A percentile compares a stretch with the other conserved stretches of the same genome.
Conservation (phyloP, 148 eudicot species). For the Diospyros kaki region DNA sequence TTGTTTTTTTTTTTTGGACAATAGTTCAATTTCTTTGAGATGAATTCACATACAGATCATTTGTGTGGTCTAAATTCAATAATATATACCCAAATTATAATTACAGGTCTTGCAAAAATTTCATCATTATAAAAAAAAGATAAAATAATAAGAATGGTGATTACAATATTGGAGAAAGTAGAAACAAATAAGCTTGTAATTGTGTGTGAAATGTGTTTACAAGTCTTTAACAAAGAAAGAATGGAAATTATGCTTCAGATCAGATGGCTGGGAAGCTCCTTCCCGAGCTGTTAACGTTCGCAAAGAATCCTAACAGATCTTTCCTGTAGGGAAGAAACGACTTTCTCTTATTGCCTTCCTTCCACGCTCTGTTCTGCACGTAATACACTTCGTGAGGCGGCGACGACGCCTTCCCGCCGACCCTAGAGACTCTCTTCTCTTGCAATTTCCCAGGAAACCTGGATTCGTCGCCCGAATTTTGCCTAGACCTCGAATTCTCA, state of each 20-base stretch:
- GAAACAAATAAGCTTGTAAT: too few species aligned
- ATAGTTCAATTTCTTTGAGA: too few species aligned
- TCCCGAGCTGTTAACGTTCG: conserved; percentile 7
- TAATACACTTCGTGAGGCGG: conserved; percentile 37
- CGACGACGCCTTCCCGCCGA: conserved; percentile 1
- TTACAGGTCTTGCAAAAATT: too few species aligned
- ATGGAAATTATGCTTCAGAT: background rate
- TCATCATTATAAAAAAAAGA: too few species aligned
- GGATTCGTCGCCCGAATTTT: background rate
- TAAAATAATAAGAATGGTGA: too few species aligned
- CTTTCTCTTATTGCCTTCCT: conserved; percentile 32
- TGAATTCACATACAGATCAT: too few species aligned
- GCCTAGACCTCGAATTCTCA: conserved; percentile 3
- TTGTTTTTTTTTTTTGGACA: too few species aligned
- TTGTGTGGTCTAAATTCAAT: too few species aligned
- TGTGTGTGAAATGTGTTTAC: too few species aligned
- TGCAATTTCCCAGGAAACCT: background rate
- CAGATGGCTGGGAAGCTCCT: conserved; percentile 12
- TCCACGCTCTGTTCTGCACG: conserved; percentile 23
- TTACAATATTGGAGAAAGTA: too few species aligned
- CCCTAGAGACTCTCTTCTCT: background rate
- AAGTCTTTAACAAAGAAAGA: background rate
- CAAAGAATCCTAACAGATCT: conserved; percentile 36
- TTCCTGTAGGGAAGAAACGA: conserved; percentile 35
- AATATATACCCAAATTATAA: too few species aligned